A percentile compares a stretch with the other conserved stretches of the same genome.
These are phyloP conservation scores for Dionaea muscipula DNA, from an alignment of 179 eudicot species.

Conservation along the genomic window DNA sequence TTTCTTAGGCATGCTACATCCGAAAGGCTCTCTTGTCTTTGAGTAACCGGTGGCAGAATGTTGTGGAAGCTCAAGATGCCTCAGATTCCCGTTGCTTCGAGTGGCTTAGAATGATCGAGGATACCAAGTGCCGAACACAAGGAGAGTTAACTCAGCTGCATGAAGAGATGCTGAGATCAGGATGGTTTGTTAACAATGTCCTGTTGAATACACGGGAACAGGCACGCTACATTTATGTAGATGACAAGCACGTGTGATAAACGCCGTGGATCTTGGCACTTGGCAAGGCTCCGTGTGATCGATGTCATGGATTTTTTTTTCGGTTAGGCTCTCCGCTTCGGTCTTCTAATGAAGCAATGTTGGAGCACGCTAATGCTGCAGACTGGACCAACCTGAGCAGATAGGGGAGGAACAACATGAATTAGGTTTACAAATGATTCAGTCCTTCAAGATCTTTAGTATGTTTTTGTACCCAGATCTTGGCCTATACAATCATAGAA, in stretches of 20 bases:
- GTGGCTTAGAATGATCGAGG: constrained; percentile 48
- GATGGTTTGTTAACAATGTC: constrained; percentile 63
- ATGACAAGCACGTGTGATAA: constrained; percentile 17
- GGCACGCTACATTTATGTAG: constrained; percentile 44
- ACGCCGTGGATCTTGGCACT: no score
- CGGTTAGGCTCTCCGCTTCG: no score
- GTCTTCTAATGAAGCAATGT: no score
- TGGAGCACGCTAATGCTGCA: no score
- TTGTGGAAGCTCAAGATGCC: constrained; percentile 18
- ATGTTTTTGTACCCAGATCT: no score
- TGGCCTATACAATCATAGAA: no score
- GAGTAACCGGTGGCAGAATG: constrained; percentile 22
- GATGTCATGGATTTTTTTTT: no score
- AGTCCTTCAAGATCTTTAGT: no score
- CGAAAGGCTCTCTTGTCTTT: constrained; percentile 31
- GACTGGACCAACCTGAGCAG: no score
- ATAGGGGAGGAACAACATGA: no score
- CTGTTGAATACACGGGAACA: constrained; percentile 60
- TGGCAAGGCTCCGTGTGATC: no score
- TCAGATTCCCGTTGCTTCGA: constrained; percentile 20
- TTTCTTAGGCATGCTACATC: constrained; percentile 57
- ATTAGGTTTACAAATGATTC: no score
- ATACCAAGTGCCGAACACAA: constrained; percentile 32
- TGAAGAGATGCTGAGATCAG: constrained; percentile 31
- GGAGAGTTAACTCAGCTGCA: constrained; percentile 27